phyloP scores from a whole-genome alignment of 257 asterid genomes.

The Nicotiana otophora region DNA sequence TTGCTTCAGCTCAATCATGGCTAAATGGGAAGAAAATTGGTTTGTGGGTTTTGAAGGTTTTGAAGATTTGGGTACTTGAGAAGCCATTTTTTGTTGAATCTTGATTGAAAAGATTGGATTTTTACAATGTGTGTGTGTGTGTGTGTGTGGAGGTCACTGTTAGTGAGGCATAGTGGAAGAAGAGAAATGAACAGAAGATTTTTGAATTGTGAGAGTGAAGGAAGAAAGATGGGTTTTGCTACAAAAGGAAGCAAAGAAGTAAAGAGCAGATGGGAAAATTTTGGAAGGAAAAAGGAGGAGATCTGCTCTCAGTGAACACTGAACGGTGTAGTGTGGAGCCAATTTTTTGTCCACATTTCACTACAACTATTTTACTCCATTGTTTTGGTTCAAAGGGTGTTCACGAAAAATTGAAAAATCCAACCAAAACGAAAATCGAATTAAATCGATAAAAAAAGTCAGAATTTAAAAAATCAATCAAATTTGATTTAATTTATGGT shows the following conservation, averaged over 20 bases:
- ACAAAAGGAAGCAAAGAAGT: background rate
- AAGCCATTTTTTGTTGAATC: background rate
- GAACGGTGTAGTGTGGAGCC: no score
- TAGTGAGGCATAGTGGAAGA: background rate
- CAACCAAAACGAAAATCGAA: no score
- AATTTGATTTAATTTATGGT: no score
- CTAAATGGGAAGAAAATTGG: constrained; percentile 52
- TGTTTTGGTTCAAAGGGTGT: no score
- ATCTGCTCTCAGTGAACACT: background rate
- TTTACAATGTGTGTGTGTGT: no score
- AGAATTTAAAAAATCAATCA: no score
- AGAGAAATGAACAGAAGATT: background rate
- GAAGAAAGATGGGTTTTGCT: background rate
- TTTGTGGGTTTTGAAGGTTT: constrained; percentile 67
- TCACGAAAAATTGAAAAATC: no score
- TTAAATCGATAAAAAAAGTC: no score
- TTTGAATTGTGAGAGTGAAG: background rate
- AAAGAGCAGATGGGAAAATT: background rate
- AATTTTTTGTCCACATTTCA: no score
- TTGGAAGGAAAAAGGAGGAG: background rate
- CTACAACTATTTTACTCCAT: no score
- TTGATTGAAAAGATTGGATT: background rate
- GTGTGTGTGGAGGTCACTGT: background rate
- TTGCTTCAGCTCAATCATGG: constrained; percentile 93
- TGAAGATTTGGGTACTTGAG: constrained; percentile 39